Conservation (phyloP, 768 basidiomycete species). For the Xanthoconium purpureum region DNA sequence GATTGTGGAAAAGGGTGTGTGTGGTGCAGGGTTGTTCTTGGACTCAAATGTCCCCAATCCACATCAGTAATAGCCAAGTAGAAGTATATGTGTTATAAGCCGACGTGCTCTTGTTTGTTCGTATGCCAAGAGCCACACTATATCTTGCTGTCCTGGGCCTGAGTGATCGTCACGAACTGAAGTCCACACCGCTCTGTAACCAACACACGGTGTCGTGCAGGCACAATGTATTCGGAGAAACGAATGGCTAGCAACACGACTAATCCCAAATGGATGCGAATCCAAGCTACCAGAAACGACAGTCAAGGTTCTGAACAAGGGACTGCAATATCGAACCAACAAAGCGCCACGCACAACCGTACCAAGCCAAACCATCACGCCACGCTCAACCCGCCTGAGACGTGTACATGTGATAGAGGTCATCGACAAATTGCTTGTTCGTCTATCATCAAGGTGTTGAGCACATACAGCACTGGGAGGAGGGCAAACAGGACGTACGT, state of each 20-base stretch:
- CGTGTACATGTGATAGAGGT: slow-evolving; percentile 53
- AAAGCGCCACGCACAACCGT: neutral
- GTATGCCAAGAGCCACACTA: too few species aligned
- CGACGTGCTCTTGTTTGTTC: too few species aligned
- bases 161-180: too few species aligned
- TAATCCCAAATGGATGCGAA: neutral
- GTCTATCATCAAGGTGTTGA: slow-evolving; percentile 39
- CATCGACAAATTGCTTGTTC: slow-evolving; percentile 63
- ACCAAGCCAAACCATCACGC: neutral
- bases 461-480: neutral
- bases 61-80: too few species aligned
- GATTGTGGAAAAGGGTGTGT: too few species aligned
- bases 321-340: too few species aligned
- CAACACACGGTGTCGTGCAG: neutral
- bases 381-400: slow-evolving; percentile 12
- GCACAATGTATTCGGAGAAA: neutral
- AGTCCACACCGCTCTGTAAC: too few species aligned
- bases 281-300: neutral
- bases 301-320: too few species aligned
- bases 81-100: too few species aligned
- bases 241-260: neutral
- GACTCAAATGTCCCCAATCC: too few species aligned
- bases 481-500: slow-evolving; percentile 40
- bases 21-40: too few species aligned
- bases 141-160: too few species aligned